Base-by-base conservation (phyloP, 2,329 filamentous ascomycete genomes). In the Fusarium albosuccineum region DNA sequence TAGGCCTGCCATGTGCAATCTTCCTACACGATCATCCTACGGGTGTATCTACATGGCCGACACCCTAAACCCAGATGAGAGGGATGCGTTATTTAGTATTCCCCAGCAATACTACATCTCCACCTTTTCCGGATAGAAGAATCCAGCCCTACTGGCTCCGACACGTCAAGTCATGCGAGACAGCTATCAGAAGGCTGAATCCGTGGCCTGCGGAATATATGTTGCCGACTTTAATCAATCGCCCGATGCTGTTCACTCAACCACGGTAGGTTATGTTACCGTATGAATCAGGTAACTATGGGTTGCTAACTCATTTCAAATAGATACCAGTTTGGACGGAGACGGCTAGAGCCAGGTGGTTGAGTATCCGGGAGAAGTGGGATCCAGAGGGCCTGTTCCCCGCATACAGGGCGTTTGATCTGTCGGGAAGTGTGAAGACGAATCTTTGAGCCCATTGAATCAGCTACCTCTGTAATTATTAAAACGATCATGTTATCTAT, bases 61-160 rank as follows among this genome's bases (percentile, higher is more conserved):
- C 22, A 55, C 41, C 6, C 17, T 45, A 7, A 36, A 11, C 7
- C 52, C 52, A 5, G 30, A 55, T 26, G 52, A 55, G 34, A 22
- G 34, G 13, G 52, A 55, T 27, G 52, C 52, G 5, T 41, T 55
- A 6, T 55, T 55, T 13, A 55, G 52, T 27, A 11, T 55, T 27
- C 52, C 52, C 7, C 52, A 55, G n/a, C 10, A 55, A 34, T 55
- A 55, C 41, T 55, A 55, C 5, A 55, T 55, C 22, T 55, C 52
- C 30, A 55, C 52, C 4, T 55, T 55, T 36, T 26, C 27, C 8
- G 40, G 40, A 5, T 55, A 41, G 52, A 55, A 45, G 27, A 33
- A 45, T 29, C 52, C 52, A 14, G 14, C 17, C 22, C 17, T 55
- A 3, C 16, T n/a, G 13, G 7, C 52, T 6, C 13, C 3, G 4